Percentiles rank a stretch among this genome's conserved stretches.
Evolutionary conservation across 768 basidiomycete genomes (phyloP).

Genomic region (Butyriboletus loyo): DNA sequence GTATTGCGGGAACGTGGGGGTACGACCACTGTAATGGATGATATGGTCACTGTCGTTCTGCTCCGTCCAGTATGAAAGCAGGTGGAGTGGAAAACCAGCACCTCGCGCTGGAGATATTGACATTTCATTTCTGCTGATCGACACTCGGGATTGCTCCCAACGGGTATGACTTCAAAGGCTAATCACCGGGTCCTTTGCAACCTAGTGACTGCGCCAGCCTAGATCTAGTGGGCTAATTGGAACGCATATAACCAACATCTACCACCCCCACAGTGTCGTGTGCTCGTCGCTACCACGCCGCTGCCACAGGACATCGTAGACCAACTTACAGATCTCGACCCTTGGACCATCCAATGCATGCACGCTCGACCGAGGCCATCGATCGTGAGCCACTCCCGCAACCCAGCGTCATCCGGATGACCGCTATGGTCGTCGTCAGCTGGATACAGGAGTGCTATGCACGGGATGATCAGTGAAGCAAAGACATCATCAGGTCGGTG

Average conservation of each 20-base stretch:
- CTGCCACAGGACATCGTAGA: not conserved
- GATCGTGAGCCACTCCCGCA: conserved; percentile 11
- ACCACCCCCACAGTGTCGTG: not conserved
- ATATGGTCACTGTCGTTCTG: not conserved
- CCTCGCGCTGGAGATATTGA: not conserved
- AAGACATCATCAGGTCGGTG: not conserved
- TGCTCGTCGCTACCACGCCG: not conserved
- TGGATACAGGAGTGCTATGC: conserved; percentile 5
- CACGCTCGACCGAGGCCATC: not conserved
- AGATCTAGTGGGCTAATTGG: not conserved
- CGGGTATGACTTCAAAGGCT: not conserved
- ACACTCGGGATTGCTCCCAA: too few species aligned
- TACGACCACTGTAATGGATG: not conserved
- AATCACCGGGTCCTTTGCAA: not conserved
- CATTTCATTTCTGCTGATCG: too few species aligned
- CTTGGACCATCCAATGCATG: not conserved
- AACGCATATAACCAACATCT: conserved; percentile 2
- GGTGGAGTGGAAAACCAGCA: not conserved
- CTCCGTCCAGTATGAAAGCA: not conserved
- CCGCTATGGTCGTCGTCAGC: conserved; percentile 2
- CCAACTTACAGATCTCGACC: not conserved
- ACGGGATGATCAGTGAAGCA: conserved; percentile 1
- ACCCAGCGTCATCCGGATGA: conserved; percentile 5
- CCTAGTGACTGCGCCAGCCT: not conserved
- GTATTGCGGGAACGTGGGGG: not conserved